Percentiles rank a stretch among this genome's conserved stretches.
Conservation (phyloP, 805 yeast genomes). For the Tetrapisispora taiwanensis region DNA sequence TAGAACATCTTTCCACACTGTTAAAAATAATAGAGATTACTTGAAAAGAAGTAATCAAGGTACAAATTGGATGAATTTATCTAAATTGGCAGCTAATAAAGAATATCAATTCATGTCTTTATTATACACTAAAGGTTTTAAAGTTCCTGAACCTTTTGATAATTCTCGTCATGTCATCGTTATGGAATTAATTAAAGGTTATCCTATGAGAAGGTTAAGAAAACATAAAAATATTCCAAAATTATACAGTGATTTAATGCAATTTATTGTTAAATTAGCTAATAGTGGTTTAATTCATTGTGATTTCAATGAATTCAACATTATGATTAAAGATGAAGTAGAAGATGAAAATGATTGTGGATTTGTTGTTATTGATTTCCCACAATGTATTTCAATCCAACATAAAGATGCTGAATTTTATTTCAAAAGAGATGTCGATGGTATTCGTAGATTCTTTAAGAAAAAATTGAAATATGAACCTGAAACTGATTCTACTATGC, state of each 20-base stretch:
- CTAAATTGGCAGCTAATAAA: constrained; percentile 82
- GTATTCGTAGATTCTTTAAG: constrained; percentile 74
- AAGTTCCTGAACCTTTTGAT: constrained; percentile 84
- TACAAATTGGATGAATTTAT: constrained; percentile 85
- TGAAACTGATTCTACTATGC: constrained; percentile 52
- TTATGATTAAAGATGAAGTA: constrained; percentile 60
- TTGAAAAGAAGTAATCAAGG: constrained; percentile 54
- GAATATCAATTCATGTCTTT: constrained; percentile 84
- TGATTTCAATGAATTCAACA: constrained; percentile 95
- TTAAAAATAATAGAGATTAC: constrained; percentile 89
- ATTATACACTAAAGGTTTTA: constrained; percentile 62
- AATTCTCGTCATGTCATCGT: constrained; percentile 83
- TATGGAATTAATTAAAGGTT: constrained; percentile 88
- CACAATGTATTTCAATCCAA: constrained; percentile 91
- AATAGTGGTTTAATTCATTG: constrained; percentile 90
- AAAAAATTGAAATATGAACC: constrained; percentile 72
- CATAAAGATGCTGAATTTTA: constrained; percentile 82
- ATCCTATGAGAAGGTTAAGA: constrained; percentile 74
- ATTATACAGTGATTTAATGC: constrained; percentile 79
- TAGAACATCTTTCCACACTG: constrained; percentile 84
- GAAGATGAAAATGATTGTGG: constrained; percentile 44
- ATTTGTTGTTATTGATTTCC: constrained; percentile 92
- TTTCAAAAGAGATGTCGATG: constrained; percentile 87
- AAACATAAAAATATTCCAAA: constrained; percentile 59
- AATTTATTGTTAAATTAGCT: constrained; percentile 72